phyloP scores from a whole-genome alignment of 768 basidiomycete species.

The Thelephora ganbajun region DNA sequence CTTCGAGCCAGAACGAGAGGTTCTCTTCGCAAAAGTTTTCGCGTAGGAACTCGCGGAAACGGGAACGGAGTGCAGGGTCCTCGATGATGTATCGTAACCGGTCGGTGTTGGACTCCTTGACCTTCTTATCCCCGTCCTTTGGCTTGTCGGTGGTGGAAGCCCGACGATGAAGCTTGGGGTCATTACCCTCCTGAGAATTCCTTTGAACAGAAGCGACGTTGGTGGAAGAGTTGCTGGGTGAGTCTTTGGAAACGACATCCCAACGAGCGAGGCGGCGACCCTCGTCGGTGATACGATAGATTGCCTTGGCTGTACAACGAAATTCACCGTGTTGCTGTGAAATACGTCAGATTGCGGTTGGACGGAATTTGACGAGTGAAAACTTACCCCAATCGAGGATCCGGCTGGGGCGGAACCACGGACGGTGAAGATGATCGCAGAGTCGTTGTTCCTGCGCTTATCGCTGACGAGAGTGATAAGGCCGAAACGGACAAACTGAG shows the following conservation, averaged over 20 bases:
- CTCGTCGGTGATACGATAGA: slow-evolving; percentile 90
- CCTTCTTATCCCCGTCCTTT: slow-evolving; percentile 43
- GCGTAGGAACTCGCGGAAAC: slow-evolving; percentile 92
- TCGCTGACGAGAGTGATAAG: slow-evolving; percentile 82
- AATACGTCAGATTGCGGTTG: slow-evolving; percentile 4
- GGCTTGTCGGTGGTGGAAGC: slow-evolving; percentile 68
- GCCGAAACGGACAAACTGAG: slow-evolving; percentile 93
- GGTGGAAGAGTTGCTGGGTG: slow-evolving; percentile 52
- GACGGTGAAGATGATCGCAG: slow-evolving; percentile 86
- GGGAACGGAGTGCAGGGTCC: slow-evolving; percentile 71
- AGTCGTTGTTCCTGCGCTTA: slow-evolving; percentile 83
- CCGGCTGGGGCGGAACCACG: slow-evolving; percentile 66
- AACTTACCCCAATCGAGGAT: slow-evolving; percentile 58
- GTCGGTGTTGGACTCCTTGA: slow-evolving; percentile 84
- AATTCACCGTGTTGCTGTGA: slow-evolving; percentile 85
- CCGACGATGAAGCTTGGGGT: slow-evolving; percentile 62
- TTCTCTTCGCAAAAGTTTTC: slow-evolving; percentile 98
- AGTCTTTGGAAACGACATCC: slow-evolving; percentile 43
- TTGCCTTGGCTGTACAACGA: slow-evolving; percentile 88
- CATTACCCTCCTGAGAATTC: slow-evolving; percentile 25
- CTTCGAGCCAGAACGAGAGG: slow-evolving; percentile 92
- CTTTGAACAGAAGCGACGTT: slow-evolving; percentile 43
- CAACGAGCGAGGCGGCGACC: slow-evolving; percentile 79
- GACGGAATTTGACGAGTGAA: slow-evolving; percentile 3
- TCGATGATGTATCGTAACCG: slow-evolving; percentile 86